These are phyloP conservation scores for Ophiostoma ips DNA, from an alignment of 2,329 filamentous ascomycete species.

Conservation along the genomic window DNA sequence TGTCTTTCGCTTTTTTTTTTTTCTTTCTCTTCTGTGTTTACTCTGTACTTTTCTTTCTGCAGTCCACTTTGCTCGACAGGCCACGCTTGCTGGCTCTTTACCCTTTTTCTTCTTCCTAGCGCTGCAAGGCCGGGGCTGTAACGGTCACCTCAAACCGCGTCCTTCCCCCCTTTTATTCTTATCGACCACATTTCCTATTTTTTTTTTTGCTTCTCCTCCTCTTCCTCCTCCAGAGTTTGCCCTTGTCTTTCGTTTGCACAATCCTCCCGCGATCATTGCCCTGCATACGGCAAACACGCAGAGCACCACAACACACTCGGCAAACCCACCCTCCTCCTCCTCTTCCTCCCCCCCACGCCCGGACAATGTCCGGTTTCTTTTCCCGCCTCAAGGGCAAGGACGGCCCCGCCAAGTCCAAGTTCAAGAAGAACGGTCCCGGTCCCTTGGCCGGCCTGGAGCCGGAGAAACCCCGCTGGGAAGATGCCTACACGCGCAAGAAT, in stretches of 20 bases:
- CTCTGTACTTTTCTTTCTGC: background rate
- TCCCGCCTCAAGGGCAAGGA: constrained; percentile 65
- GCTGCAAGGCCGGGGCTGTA: background rate
- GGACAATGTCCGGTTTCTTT: constrained; percentile 42
- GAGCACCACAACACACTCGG: background rate
- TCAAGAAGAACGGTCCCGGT: constrained; percentile 49
- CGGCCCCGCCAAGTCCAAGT: constrained; percentile 39
- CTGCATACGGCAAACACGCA: background rate
- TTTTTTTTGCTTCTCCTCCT: background rate
- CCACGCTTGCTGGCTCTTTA: background rate
- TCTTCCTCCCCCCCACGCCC: background rate
- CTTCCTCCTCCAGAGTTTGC: background rate
- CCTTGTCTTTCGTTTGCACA: background rate
- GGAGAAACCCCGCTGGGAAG: constrained; percentile 67
- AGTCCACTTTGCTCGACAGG: background rate
- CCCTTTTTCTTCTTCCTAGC: background rate
- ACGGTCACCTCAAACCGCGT: background rate
- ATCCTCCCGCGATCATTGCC: background rate
- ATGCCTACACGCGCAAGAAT: constrained; percentile 70
- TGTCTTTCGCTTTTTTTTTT: constrained; percentile 1
- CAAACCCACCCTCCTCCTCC: background rate
- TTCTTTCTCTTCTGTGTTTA: background rate
- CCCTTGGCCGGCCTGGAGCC: constrained; percentile 39
- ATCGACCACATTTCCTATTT: background rate
- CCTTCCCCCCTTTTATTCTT: background rate